Conservation (phyloP, 1,284 basidiomycete genomes). For the Meira nashicola region DNA sequence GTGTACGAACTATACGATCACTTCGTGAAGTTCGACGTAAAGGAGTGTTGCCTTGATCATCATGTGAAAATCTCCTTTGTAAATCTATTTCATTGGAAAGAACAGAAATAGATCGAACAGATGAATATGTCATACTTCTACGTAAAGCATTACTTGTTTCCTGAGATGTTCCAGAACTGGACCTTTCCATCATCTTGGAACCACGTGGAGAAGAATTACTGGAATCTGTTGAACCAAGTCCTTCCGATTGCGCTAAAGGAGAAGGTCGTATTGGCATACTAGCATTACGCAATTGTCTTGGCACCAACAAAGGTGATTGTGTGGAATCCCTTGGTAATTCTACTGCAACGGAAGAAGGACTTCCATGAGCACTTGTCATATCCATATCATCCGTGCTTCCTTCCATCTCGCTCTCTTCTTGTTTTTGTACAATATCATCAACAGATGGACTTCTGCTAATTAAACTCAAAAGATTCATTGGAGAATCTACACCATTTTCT, state of each 20-base stretch:
- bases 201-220: neutral
- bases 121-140: too few relatives aligned
- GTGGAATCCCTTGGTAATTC: too few relatives aligned
- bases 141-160: too few relatives aligned
- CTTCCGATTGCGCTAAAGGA: neutral
- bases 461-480: slow-evolving; percentile 3
- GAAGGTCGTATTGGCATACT: slow-evolving; percentile 6
- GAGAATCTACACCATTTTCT: slow-evolving; percentile 4
- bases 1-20: neutral
- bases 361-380: neutral
- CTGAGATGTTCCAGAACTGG: neutral
- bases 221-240: neutral
- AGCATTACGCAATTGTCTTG: neutral
- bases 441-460: neutral
- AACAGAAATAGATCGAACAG: neutral
- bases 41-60: too few relatives aligned
- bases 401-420: too few relatives aligned
- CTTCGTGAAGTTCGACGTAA: too few relatives aligned
- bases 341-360: too few relatives aligned
- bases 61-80: too few relatives aligned
- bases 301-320: too few relatives aligned
- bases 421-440: neutral
- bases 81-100: neutral
- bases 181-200: neutral
- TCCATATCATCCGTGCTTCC: neutral